Conservation (phyloP, 345 rosid genomes). For the Heritiera littoralis region DNA sequence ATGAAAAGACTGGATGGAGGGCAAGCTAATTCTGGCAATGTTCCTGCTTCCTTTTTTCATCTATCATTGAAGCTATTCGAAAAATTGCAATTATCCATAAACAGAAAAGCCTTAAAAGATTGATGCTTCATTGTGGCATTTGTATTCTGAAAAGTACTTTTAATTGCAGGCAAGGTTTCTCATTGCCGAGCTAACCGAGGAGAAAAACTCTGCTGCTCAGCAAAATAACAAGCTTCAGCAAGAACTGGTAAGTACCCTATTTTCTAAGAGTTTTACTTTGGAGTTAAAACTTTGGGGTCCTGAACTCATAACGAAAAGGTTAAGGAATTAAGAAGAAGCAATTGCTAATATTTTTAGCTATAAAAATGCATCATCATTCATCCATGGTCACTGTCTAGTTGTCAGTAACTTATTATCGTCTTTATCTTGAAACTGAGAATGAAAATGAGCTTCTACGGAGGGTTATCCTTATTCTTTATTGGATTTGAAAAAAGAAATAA, state of each 20-base stretch:
- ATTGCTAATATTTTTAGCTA: neutral
- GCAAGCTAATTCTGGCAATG: neutral
- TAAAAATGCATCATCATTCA: neutral
- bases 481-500: neutral
- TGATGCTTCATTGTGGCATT: neutral
- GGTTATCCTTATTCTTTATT: neutral
- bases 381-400: neutral
- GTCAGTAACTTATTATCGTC: neutral
- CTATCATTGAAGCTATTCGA: no score
- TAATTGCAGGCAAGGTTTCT: constrained; percentile 50
- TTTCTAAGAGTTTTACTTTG: neutral
- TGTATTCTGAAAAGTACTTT: neutral
- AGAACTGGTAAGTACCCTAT: constrained; percentile 57
- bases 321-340: neutral
- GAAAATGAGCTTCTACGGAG: neutral
- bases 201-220: constrained; percentile 55
- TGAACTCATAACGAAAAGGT: neutral
- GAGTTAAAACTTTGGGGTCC: neutral
- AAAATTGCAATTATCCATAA: no score
- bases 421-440: neutral
- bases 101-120: neutral
- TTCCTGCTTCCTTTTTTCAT: neutral
- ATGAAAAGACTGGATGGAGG: neutral
- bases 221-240: constrained; percentile 57
- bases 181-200: constrained; percentile 61